Evolutionary conservation across 1,284 basidiomycete species (phyloP), one percentile per base, ranked within the genome.

Genomic region (Naganishia albida): DNA sequence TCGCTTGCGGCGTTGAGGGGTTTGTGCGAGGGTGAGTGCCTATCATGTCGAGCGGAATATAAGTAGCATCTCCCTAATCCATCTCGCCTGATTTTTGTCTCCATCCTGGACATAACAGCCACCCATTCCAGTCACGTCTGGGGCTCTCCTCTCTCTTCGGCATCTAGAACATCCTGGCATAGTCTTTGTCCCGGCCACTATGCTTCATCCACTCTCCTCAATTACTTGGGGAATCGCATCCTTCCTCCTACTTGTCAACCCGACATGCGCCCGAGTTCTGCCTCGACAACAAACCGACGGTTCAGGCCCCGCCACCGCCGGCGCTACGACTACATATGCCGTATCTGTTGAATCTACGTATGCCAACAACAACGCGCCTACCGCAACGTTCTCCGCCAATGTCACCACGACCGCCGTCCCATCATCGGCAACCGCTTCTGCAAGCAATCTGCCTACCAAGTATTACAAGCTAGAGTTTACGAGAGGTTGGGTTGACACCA

Each of bases 401-500:
- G 18, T 38, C 12, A 63, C 62, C 6, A 63, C 62, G 2, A 54
- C 51, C 20, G 50, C 50, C 16, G 34, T 30, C 7, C 2, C 50
- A 8, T 20, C 62, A 8, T 13, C 62, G 3, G 50, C 40, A 6
- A 54, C 51, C 23, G 30, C 51, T 13, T 34, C n/a, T 15, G 16
- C 62, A 3, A 38, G 20, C 13, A 28, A 18, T 8, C 44, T 40
- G 46, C 55, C 63, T 7, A 13, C 56, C 10, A 65, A 65, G 28
- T 59, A 59, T 18, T 65, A 65, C 49, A 50, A 52, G 30, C 43
- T 65, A 0, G 56, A 28, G 12, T 38, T 65, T 4, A 65, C 55
- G 10, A 57, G 50, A n/a, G 63, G 63, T 0, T 51, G 52, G 48
- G 40, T 65, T 3, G 55, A 65, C 26, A 40, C 63, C 38, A 65